Evolutionary conservation across 1,139 yeast genomes (phyloP), one percentile per base, ranked within the genome.

Genomic region (Yamadazyma trypodendri): DNA sequence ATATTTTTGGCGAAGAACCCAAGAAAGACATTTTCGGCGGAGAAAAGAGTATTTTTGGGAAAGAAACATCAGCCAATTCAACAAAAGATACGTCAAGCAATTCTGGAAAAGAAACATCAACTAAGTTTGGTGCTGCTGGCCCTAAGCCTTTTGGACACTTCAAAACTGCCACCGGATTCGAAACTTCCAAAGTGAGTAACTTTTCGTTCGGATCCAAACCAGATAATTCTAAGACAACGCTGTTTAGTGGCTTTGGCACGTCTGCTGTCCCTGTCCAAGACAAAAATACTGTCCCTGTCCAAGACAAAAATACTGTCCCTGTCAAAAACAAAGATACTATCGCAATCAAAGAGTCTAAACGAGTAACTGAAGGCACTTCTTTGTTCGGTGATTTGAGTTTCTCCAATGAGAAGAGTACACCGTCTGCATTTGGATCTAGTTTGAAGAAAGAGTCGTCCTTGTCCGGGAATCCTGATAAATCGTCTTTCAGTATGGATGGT

Each of bases 11-110:
- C 21, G 23, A 11, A 10, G 12, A 8, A n/a, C 14, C 25, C 30
- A 29, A 31, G n/a, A 36, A 28, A 12, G 21, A 34, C 29, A 33
- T 40, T 11, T 41, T 41, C 31, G 54, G 50, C 21, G 31, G 7
- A 29, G 13, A 11, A 8, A 10, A 32, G 12, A 25, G 12, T 9
- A 12, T 14, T 10, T 13, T 12, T 25, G 28, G 16, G 12, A 9
- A 12, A 24, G 12, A 12, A 12, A 12, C 5, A 24, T 14, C 11
- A 4, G 3, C n/a, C n/a, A n/a, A n/a, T n/a, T n/a, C n/a, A n/a
- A n/a, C n/a, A n/a, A n/a, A n/a, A n/a, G n/a, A n/a, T n/a, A n/a
- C n/a, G n/a, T n/a, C n/a, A n/a, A n/a, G 29, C n/a, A 9, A n/a
- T 7, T 16, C 3, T 8, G 11, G 29, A 7, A 27, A 8, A 15